Percentiles rank a stretch among this genome's conserved stretches.
Conservation (phyloP, 2,329 filamentous ascomycete species). For the Trichoderma endophyticum region DNA sequence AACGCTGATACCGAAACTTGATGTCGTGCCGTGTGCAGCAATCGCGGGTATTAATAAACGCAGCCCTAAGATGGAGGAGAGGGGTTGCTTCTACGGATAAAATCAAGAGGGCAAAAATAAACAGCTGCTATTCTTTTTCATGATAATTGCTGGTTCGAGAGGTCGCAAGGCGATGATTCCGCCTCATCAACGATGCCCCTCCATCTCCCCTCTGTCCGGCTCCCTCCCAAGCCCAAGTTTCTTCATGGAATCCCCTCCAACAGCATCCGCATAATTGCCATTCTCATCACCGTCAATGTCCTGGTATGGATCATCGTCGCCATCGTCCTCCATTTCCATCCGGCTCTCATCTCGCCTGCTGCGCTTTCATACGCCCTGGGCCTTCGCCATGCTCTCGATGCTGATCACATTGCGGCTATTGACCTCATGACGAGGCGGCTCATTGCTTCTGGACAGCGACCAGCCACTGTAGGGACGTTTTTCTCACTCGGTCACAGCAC, state of each 20-base stretch:
- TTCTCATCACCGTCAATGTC: constrained; percentile 51
- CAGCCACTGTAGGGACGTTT: constrained; percentile 89
- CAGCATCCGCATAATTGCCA: constrained; percentile 47
- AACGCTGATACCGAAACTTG: not conserved
- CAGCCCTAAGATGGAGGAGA: not conserved
- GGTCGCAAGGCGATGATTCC: not conserved
- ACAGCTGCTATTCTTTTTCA: not conserved
- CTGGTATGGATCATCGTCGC: constrained; percentile 54
- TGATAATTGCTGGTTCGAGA: not conserved
- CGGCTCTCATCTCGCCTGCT: constrained; percentile 70
- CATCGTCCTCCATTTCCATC: constrained; percentile 51
- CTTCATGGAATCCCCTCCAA: constrained; percentile 33
- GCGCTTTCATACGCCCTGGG: constrained; percentile 85
- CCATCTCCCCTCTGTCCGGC: not conserved
- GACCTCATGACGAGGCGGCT: constrained; percentile 91
- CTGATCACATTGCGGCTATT: constrained; percentile 85
- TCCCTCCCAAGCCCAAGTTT: constrained; percentile 30
- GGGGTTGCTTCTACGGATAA: not conserved
- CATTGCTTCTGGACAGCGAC: constrained; percentile 77
- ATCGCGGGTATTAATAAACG: not conserved
- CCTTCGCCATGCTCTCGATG: constrained; percentile 90
- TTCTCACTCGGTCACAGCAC: constrained; percentile 94
- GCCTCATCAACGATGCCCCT: not conserved
- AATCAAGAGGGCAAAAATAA: not conserved
- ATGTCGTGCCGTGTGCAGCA: not conserved